A percentile compares a stretch with the other conserved stretches of the same genome.
phyloP scores from a whole-genome alignment of 306 rosid species.

The Styphnolobium japonicum region DNA sequence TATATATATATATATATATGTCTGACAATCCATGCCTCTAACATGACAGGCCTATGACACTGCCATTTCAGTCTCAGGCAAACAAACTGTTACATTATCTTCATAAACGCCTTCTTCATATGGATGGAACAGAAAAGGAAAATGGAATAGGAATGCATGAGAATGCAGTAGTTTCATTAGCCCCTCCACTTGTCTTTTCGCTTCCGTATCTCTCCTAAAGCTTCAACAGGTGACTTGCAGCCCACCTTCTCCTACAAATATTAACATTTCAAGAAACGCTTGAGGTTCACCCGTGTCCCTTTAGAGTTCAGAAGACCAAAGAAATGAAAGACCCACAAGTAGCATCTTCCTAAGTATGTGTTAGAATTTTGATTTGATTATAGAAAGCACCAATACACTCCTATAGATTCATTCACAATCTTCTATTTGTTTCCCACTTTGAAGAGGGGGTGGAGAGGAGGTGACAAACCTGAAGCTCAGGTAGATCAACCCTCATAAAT shows the following conservation, averaged over 20 bases:
- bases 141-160: not conserved
- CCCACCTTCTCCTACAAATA: slow-evolving; percentile 55
- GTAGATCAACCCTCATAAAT: slow-evolving; percentile 76
- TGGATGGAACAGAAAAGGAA: not conserved
- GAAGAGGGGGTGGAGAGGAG: slow-evolving; percentile 9
- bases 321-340: not conserved
- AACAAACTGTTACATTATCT: slow-evolving; percentile 2
- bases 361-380: not conserved
- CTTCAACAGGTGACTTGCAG: slow-evolving; percentile 59
- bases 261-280: slow-evolving; percentile 2
- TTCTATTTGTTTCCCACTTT: not conserved
- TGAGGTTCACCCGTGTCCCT: not conserved
- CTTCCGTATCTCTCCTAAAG: slow-evolving; percentile 62
- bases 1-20: not conserved
- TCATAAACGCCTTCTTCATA: slow-evolving; percentile 6
- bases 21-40: slow-evolving; percentile 16
- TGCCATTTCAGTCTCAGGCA: slow-evolving; percentile 14
- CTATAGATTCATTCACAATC: too few species aligned
- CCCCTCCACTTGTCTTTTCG: slow-evolving; percentile 80
- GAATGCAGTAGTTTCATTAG: slow-evolving; percentile 20
- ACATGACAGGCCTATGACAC: slow-evolving; percentile 19
- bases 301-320: not conserved
- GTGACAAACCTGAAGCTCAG: slow-evolving; percentile 64
- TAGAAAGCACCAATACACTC: not conserved
- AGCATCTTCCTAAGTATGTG: not conserved